Evolutionary conservation across 768 basidiomycete genomes (phyloP).

Genomic region (Tricholoma terreum): DNA sequence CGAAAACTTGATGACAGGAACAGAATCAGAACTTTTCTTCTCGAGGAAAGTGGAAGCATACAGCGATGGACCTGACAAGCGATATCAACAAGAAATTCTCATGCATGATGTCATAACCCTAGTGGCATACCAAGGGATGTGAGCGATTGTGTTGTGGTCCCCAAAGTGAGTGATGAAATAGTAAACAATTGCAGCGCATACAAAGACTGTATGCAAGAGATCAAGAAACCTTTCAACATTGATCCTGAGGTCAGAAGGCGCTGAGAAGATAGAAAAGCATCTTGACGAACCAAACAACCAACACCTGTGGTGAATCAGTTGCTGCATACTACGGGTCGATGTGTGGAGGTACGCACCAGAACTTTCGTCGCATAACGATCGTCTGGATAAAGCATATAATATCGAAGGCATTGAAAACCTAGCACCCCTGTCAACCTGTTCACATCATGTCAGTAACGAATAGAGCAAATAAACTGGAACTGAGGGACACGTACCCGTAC

Average conservation of each 20-base stretch:
- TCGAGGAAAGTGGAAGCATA: neutral
- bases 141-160: neutral
- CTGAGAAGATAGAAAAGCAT: neutral
- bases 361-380: conserved; percentile 15
- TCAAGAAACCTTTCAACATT: conserved; percentile 16
- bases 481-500: too few relatives aligned
- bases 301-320: conserved; percentile 8
- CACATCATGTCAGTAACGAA: neutral
- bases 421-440: conserved; percentile 23
- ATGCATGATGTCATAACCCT: neutral
- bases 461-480: too few relatives aligned
- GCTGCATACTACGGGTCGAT: neutral
- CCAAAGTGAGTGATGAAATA: conserved; percentile 23
- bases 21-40: neutral
- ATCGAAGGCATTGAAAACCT: conserved; percentile 22
- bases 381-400: conserved; percentile 23
- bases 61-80: conserved; percentile 15
- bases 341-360: conserved; percentile 13
- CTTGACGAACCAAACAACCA: conserved; percentile 8
- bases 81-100: neutral
- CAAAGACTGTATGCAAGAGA: conserved; percentile 16
- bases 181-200: conserved; percentile 16
- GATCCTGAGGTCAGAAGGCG: neutral
- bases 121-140: conserved; percentile 21
- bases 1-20: conserved; percentile 3